Conservation (phyloP, 2,329 filamentous ascomycete species). For the Zopfia rhizophila region DNA sequence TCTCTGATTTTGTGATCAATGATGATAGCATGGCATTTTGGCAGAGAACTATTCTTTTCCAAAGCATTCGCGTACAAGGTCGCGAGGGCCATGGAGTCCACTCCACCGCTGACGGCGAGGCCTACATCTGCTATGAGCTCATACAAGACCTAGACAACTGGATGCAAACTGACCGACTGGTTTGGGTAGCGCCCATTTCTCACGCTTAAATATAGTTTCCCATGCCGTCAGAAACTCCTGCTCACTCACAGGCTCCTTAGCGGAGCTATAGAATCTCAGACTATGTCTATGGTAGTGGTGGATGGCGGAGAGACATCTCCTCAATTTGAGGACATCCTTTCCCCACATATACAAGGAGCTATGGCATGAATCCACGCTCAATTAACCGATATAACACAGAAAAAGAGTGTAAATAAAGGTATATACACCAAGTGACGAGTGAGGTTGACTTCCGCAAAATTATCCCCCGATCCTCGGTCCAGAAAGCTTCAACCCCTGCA, state of each 20-base stretch:
- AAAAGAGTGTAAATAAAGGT: background rate
- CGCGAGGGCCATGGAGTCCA: constrained; percentile 97
- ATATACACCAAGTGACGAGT: background rate
- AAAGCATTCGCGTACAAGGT: constrained; percentile 67
- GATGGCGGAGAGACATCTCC: constrained; percentile 35
- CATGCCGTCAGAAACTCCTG: constrained; percentile 40
- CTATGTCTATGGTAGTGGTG: constrained; percentile 23
- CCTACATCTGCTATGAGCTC: constrained; percentile 44
- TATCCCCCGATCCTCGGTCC: background rate
- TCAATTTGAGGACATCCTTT: constrained; percentile 45
- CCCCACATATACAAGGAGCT: constrained; percentile 43
- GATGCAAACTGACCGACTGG: constrained; percentile 26
- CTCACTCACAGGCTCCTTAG: constrained; percentile 31
- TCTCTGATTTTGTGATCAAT: constrained; percentile 70
- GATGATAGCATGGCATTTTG: constrained; percentile 64
- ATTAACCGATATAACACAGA: background rate
- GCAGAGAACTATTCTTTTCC: constrained; percentile 17
- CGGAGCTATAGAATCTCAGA: constrained; percentile 35
- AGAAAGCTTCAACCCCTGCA: background rate
- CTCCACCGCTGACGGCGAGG: constrained; percentile 88
- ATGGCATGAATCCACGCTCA: constrained; percentile 8
- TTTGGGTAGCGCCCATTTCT: constrained; percentile 4
- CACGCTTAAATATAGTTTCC: constrained; percentile 8
- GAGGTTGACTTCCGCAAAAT: background rate
- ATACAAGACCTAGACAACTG: background rate